Conservation (phyloP, 2,329 filamentous ascomycete genomes). For the Macroventuria anomochaeta region DNA sequence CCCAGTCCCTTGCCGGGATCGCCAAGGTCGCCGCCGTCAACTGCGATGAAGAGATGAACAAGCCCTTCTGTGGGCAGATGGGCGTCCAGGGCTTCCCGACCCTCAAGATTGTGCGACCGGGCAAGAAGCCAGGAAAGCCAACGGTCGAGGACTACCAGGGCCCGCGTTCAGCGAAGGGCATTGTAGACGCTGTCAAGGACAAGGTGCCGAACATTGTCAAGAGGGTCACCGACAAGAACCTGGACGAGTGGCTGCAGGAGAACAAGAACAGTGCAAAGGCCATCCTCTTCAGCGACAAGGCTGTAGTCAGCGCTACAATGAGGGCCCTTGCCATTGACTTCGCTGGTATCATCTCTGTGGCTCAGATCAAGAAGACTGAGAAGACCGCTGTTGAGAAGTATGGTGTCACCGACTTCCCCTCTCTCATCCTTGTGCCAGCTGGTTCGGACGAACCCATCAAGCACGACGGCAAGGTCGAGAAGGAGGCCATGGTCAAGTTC, state of each 20-base stretch:
- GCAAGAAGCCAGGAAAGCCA: conserved; percentile 80
- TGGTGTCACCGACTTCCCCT: conserved; percentile 78
- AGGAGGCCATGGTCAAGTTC: conserved; percentile 80
- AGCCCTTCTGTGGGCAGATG: conserved; percentile 81
- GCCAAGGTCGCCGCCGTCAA: conserved; percentile 94
- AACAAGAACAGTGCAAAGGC: conserved; percentile 78
- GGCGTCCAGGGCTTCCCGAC: conserved; percentile 95
- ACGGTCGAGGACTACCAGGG: conserved; percentile 92
- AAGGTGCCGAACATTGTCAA: conserved; percentile 93
- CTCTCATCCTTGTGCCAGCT: conserved; percentile 78
- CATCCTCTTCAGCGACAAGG: conserved; percentile 92
- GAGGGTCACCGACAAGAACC: conserved; percentile 76
- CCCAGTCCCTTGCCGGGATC: conserved; percentile 85
- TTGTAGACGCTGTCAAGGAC: conserved; percentile 82
- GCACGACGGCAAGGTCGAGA: conserved; percentile 86
- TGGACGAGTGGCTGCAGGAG: conserved; percentile 74
- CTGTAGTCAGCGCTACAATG: conserved; percentile 80
- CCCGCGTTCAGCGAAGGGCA: conserved; percentile 79
- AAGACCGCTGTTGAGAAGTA: conserved; percentile 73
- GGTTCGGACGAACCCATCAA: conserved; percentile 70
- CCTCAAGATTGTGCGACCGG: conserved; percentile 87
- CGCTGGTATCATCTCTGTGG: conserved; percentile 77
- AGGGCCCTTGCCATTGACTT: conserved; percentile 91
- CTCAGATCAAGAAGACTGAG: conserved; percentile 85
- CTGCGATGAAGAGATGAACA: conserved; percentile 94